Percentiles rank a stretch among this genome's conserved stretches.
Conservation (phyloP, 2,329 filamentous ascomycete species). For the Chaetothyriales sp. region DNA sequence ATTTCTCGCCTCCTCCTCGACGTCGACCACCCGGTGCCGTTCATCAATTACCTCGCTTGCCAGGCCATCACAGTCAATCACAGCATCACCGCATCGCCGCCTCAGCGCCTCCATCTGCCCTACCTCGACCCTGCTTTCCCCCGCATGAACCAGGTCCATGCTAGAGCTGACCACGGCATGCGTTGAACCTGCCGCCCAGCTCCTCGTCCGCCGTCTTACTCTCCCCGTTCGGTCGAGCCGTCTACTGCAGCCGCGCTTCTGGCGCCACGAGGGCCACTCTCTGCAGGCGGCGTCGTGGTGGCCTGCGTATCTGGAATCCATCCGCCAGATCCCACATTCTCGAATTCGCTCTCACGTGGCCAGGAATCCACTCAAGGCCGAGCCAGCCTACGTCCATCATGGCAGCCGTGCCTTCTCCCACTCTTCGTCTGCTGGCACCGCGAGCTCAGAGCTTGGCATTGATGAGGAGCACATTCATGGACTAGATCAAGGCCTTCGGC, state of each 20-base stretch:
- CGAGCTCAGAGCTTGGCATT: not conserved
- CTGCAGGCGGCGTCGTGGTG: constrained; percentile 25
- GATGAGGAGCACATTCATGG: not conserved
- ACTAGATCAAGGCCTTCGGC: not conserved
- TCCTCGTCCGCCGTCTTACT: constrained; percentile 30
- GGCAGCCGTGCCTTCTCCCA: not conserved
- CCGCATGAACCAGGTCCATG: constrained; percentile 27
- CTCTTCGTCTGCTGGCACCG: not conserved
- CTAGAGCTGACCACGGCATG: constrained; percentile 38
- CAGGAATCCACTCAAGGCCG: not conserved
- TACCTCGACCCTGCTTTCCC: too few relatives aligned
- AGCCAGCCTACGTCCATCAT: not conserved
- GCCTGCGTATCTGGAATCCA: constrained; percentile 20
- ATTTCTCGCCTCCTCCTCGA: not conserved
- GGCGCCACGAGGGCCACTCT: constrained; percentile 22
- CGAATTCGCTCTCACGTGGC: not conserved
- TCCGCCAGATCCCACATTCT: constrained; percentile 5
- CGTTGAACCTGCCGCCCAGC: constrained; percentile 37
- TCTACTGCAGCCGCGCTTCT: constrained; percentile 25
- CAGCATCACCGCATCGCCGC: too few relatives aligned
- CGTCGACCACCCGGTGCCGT: not conserved
- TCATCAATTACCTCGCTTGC: not conserved
- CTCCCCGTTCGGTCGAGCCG: constrained; percentile 25
- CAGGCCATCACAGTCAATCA: too few relatives aligned
- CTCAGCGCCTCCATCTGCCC: not conserved